Evolutionary conservation across 148 eudicot genomes (phyloP).

Genomic region (Nepenthes gracilis): DNA sequence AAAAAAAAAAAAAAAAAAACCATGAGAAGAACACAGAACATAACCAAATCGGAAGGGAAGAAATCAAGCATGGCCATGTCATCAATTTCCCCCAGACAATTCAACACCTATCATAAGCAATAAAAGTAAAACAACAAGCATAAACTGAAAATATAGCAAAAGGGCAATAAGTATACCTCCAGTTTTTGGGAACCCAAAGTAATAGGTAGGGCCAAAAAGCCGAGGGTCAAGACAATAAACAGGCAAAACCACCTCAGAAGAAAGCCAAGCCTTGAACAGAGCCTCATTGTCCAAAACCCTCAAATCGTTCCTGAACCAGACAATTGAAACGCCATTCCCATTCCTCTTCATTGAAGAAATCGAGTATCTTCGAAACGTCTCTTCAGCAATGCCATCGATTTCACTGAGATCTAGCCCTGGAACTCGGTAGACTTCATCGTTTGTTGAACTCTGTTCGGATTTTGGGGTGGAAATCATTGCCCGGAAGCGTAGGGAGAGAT

Average conservation of each 20-base stretch:
- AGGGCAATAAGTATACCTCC: constrained; percentile 39
- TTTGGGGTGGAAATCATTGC: neutral
- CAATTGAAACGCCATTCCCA: constrained; percentile 64
- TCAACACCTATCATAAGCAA: neutral
- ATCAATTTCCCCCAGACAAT: neutral
- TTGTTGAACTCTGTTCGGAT: neutral
- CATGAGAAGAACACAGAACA: too few relatives aligned
- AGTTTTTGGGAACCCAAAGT: constrained; percentile 84
- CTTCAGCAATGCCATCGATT: constrained; percentile 26
- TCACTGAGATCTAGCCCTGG: constrained; percentile 40
- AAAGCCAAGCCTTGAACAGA: constrained; percentile 56
- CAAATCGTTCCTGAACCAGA: constrained; percentile 89
- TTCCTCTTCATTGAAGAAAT: constrained; percentile 17
- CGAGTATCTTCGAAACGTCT: constrained; percentile 45
- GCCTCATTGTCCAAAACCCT: constrained; percentile 88
- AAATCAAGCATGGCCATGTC: too few relatives aligned
- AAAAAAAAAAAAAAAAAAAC: too few relatives aligned
- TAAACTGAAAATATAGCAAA: neutral
- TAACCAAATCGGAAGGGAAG: too few relatives aligned
- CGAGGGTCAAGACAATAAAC: constrained; percentile 85
- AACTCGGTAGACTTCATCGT: constrained; percentile 14
- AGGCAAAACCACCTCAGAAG: constrained; percentile 67
- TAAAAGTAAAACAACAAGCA: too few relatives aligned
- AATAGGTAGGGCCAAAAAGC: constrained; percentile 42
- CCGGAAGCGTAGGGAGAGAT: neutral